phyloP scores from a whole-genome alignment of 2,329 filamentous ascomycete species.

The Tolypocladium ovalisporum region DNA sequence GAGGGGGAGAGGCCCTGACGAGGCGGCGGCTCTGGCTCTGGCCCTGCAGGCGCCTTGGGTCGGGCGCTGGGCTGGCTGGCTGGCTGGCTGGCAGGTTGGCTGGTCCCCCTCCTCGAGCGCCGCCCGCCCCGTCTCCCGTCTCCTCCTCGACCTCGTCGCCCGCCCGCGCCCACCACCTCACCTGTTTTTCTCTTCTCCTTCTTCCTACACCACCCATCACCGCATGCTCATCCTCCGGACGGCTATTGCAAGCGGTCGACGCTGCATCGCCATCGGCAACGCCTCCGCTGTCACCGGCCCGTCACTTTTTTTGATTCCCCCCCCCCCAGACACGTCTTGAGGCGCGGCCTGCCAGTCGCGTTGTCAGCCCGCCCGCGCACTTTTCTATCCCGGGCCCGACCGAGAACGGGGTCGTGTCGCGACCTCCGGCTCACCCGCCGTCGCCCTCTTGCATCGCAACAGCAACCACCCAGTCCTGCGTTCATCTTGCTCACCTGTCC shows the following conservation, averaged over 20 bases:
- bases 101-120: neutral
- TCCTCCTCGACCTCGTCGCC: neutral
- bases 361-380: slow-evolving; percentile 2
- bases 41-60: neutral
- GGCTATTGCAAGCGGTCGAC: neutral
- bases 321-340: neutral
- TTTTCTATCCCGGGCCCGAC: slow-evolving; percentile 5
- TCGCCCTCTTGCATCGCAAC: neutral
- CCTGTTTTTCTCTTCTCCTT: slow-evolving; percentile 4
- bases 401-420: slow-evolving; percentile 6
- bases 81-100: neutral
- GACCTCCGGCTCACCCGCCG: slow-evolving; percentile 2
- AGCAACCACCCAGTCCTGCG: neutral
- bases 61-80: neutral
- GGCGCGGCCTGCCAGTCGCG: neutral
- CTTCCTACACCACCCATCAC: neutral
- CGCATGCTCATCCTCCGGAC: neutral
- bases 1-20: neutral
- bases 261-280: neutral
- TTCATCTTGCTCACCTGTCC: neutral
- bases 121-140: neutral
- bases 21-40: neutral
- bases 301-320: too few relatives aligned
- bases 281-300: neutral
- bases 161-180: neutral